Base-by-base conservation (phyloP, 768 basidiomycete species). In the Galerina marginata region DNA sequence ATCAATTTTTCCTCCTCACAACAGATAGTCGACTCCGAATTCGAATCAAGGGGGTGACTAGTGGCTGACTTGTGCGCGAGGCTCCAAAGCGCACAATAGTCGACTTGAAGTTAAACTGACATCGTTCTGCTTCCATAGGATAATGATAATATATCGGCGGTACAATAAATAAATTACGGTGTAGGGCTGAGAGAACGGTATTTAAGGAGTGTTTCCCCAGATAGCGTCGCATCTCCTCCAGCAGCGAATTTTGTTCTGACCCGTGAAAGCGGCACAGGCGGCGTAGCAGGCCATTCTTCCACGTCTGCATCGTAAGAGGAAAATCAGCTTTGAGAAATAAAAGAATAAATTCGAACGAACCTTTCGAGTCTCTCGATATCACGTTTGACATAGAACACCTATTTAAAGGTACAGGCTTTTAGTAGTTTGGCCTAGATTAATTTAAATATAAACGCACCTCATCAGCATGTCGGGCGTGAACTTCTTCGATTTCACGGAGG, bases 161-260 rank as follows among this genome's bases (percentile, higher is more conserved):
- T 33, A 33, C 7, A 33, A 33, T 7, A 33, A 33, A 33, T 33
- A 33, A 33, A 33, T 33, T 33, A 33, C 29, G 29, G 7, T 0
- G 29, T 33, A 4, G 29, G 29, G 2, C 29, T 33, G 29, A 33
- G 7, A 4, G 29, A 33, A 33, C 7, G 20, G 29, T 20, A 16
- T 25, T 50, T n/a, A 50, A 25, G 20, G 48, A 33, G 23, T 33
- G 29, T 33, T 23, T 36, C 51, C 51, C 54, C 54, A 55, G 54
- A 55, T 55, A 14, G 40, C 43, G 23, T 55, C 54, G 42, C 54
- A 55, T 25, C 37, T 55, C 54, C 29, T 55, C 54, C 54, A 55
- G 54, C 54, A 55, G 9, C 14, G 20, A 16, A 55, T 29, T 25
- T 45, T 55, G 54, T 55, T 55, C 16, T n/a, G n/a, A 42, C 54